Base-by-base conservation (phyloP, 208 protist genomes). In the Acanthamoeba sp. region DNA sequence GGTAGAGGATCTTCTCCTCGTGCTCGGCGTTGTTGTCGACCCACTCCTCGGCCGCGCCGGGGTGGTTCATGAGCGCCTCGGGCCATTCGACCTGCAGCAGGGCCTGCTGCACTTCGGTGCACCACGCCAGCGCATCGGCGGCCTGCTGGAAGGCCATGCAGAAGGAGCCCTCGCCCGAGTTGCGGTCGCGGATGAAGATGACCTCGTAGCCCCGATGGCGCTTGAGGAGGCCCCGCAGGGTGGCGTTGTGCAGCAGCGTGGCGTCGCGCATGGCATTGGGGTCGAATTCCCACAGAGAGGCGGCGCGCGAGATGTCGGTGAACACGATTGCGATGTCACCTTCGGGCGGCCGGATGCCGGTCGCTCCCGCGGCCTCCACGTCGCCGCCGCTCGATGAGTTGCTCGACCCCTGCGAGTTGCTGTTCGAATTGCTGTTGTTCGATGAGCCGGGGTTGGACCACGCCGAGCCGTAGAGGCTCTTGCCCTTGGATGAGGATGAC, bases 161-260 rank as follows among this genome's bases (percentile, higher is more conserved):
- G 48, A 69, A 69, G 20, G 29, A 34, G 62, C 29, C n/a, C 36
- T 85, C 27, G 32, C n/a, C 76, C 32, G 36, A 85, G 42, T 85
- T 85, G 62, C 24, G 62, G 29, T 69, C 27, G 66, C 66, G 66
- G 48, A 9, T 55, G 48, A 34, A 40, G 20, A 40, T 22, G 50
- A 73, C 87, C 59, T 92, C 87, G 87, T 92, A 92, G 34, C 87
- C 87, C 12, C 40, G 71, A 29, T 82, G 40, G 34, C 40, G 34
- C 71, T 82, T 82, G 38, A 82, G 71, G 16, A 82, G 71, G 40
- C 22, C 34, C 6, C 71, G 34, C 2, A 82, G 40, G 2, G 40
- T 27, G 38, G 7, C 38, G 82, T 89, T 89, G 82, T 89, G 82
- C 0, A 89, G 82, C n/a, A 89, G 9, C n/a, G 82, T 89, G 82